Base-by-base conservation (phyloP, 192 early-diverging fungal species). In the Cladochytrium replicatum region DNA sequence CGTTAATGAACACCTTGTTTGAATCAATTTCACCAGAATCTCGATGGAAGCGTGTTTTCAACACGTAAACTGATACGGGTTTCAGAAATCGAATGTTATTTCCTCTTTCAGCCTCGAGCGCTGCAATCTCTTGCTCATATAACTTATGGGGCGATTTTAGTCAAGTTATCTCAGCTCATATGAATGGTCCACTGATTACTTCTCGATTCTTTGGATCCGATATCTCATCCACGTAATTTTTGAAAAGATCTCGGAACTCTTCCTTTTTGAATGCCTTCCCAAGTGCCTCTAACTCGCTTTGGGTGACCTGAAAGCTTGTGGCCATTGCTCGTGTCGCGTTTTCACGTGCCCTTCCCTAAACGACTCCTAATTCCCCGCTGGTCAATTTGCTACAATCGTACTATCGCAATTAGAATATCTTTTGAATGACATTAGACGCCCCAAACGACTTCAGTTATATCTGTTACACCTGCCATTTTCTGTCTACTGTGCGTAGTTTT, bases 191-290 rank as follows among this genome's bases (percentile, higher is more conserved):
- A 17, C 11, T 39, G 34, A 11, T 2, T 37, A 72, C 71, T 50
- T 70, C 52, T 32, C 56, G 34, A 52, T 78, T 78, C 41, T 67
- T 46, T 8, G 76, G 76, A 55, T 78, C 74, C 15, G 70, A 67
- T 15, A 78, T 77, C 48, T 78, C 76, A 17, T 77, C 25, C 50
- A 78, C 54, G 40, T 77, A 78, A 17, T 78, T 70, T 31, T 64
- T 46, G 30, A 78, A 74, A 26, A 78, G 51, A 8, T 70, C 59
- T 17, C 63, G 55, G 46, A 78, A 78, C 51, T 77, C 64, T 41
- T 67, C 53, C 42, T 78, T 62, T 32, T 76, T 67, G 42, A 78
- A 47, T 7, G 74, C 68, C 42, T 70, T 51, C n/a, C n/a, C n/a
- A n/a, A n/a, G n/a, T n/a, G n/a, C n/a, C n/a, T n/a, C n/a, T n/a